Evolutionary conservation across 768 basidiomycete species (phyloP).

Genomic region (Heimioporus sp.): DNA sequence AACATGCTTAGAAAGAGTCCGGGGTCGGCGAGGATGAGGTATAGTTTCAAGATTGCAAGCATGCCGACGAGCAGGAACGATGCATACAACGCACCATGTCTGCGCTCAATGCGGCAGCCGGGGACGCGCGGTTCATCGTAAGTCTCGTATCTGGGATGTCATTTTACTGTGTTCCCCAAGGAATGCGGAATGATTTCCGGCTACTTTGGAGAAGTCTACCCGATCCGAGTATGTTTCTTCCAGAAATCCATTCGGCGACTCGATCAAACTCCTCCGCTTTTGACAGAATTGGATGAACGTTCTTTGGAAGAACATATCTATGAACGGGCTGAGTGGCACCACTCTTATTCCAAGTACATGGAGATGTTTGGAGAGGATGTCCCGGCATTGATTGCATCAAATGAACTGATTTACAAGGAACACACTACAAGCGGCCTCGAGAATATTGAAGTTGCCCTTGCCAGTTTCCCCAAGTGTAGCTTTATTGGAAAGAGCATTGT

Average conservation of each 20-base stretch:
- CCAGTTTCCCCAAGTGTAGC: neutral
- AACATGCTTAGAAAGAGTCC: constrained; percentile 81
- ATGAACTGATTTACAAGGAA: constrained; percentile 47
- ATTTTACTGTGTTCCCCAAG: no score
- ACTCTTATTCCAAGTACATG: constrained; percentile 32
- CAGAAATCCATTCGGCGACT: no score
- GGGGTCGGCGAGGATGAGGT: constrained; percentile 87
- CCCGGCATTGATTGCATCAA: constrained; percentile 39
- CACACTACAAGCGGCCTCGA: constrained; percentile 46
- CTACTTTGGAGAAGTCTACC: neutral
- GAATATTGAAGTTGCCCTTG: constrained; percentile 9
- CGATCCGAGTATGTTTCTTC: constrained; percentile 1
- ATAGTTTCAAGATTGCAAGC: constrained; percentile 84
- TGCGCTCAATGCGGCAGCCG: constrained; percentile 46
- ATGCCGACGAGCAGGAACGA: constrained; percentile 73
- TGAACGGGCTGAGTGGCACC: constrained; percentile 43
- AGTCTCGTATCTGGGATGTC: constrained; percentile 8
- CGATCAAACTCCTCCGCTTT: no score
- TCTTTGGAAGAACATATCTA: constrained; percentile 39
- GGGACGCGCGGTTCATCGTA: constrained; percentile 48
- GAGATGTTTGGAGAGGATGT: constrained; percentile 43
- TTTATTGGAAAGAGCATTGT: constrained; percentile 8
- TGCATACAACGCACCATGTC: constrained; percentile 81
- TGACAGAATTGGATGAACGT: constrained; percentile 4
- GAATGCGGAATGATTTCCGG: constrained; percentile 33